Percentiles rank a stretch among this genome's conserved stretches.
These are phyloP conservation scores for Phlebiopsis gigantea DNA, from an alignment of 768 basidiomycete genomes.

Conservation along the genomic window DNA sequence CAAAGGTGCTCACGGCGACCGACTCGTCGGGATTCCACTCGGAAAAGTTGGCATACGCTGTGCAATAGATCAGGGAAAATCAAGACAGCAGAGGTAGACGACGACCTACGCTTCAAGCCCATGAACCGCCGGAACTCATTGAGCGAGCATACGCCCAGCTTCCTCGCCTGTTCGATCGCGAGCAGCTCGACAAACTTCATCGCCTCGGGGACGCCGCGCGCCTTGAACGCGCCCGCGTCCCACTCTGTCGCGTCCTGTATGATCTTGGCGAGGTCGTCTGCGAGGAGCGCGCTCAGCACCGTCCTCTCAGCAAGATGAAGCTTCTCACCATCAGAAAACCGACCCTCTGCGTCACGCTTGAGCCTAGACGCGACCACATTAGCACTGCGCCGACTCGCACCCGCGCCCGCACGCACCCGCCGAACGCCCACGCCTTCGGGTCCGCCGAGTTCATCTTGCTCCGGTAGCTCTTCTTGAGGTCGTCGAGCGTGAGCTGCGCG, in stretches of 20 bases:
- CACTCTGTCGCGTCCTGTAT: conserved; percentile 57
- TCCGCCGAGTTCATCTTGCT: neutral
- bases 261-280: conserved; percentile 53
- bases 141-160: conserved; percentile 64
- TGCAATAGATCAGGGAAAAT: too few species aligned
- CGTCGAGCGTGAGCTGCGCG: conserved; percentile 14
- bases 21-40: conserved; percentile 32
- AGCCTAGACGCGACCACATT: neutral
- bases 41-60: conserved; percentile 6
- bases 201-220: conserved; percentile 62
- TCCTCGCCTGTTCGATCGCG: conserved; percentile 59
- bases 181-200: conserved; percentile 66
- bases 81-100: neutral
- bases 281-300: neutral
- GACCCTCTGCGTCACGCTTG: neutral
- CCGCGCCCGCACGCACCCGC: neutral
- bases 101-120: conserved; percentile 51
- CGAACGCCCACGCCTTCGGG: neutral
- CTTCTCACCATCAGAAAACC: neutral
- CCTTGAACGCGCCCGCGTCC: conserved; percentile 58
- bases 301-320: neutral
- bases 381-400: neutral
- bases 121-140: conserved; percentile 47
- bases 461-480: conserved; percentile 6
- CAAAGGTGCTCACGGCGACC: conserved; percentile 18